Evolutionary conservation across 2,329 filamentous ascomycete species (phyloP), one percentile per base, ranked within the genome.

Genomic region (Chalaropsis thielavioides): DNA sequence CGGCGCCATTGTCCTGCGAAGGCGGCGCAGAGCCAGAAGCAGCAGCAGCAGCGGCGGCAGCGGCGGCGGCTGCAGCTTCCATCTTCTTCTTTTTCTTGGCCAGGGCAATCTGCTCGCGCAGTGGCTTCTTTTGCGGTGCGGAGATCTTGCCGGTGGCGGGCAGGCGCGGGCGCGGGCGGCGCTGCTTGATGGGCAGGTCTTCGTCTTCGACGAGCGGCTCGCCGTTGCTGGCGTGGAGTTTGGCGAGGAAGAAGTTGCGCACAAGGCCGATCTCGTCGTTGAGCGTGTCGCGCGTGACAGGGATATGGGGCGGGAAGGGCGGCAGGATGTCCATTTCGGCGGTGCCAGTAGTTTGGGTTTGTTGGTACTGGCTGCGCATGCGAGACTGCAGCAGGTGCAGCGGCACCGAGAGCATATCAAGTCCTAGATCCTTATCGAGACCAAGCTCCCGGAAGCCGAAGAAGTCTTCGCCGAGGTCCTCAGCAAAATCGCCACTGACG

Each of bases 391-490:
- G 83, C 22, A 99, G 83, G 76, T 99, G 94, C 66, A 99, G 81
- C 27, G 95, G 94, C 43, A 99, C 94, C 63, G 89, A 92, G 68
- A 97, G 83, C 69, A 88, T 88, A 40, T 92, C 87, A 68, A 94
- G 81, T 19, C 92, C 92, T 72, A 97, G 88, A 73, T 99, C 94
- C 70, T 86, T 87, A 71, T 96, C 91, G 66, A 99, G 81, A 54
- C 94, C 94, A 58, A 99, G 83, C 67, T 95, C 92, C 73, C 91
- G 92, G 82, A 99, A 97, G 35, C 94, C 94, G 72, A 99, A 99
- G 82, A 96, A 99, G 76, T 99, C 94, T 78, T 99, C 94, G 68
- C 92, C 92, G 13, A 99, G 88, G 70, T 99, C 94, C 73, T 96
- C 94, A 0, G 94, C 94, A 73, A 99, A 99, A 74, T 99, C 94